Base-by-base conservation (phyloP, 2,329 filamentous ascomycete genomes). In the Bipolaris cookei region DNA sequence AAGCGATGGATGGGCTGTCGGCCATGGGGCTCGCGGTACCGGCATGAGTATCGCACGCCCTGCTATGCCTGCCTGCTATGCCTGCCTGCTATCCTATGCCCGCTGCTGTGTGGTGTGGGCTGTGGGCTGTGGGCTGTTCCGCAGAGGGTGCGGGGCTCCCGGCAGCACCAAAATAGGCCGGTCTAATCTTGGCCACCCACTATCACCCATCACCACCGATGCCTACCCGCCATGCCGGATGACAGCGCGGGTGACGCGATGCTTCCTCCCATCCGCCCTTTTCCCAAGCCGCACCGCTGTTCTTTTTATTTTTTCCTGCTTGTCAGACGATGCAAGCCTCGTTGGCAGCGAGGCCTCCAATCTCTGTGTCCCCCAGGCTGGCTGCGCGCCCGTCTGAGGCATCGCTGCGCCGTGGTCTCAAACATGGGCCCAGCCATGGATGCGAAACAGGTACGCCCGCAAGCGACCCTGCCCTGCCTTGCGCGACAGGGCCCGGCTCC, bases 391-490 rank as follows among this genome's bases (percentile, higher is more conserved):
- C 53, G 46, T 51, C 61, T 56, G 62, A 63, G 62, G 63, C 53
- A 57, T 51, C 56, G 62, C 53, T 54, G 46, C 59, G 51, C 56
- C 50, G 61, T 56, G 62, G 61, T 58, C 62, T 68, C 67, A 64
- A 66, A 71, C 68, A 62, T 62, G 34, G 62, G 56, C 63, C 64
- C 62, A 60, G 58, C 58, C 63, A 53, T 54, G 61, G 56, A 62
- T 64, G 62, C 66, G 69, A 74, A 71, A 72, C 70, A 73, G 70
- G 71, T 58, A 73, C 69, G 69, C 67, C 69, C 69, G 44, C 44
- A n/a, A 35, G 44, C 44, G 44, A 54, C 44, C 55, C 39, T 25
- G 35, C 49, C 49, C 54, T 57, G 60, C 55, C 50, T 54, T 55
- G 59, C 62, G 55, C 51, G 20, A 48, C 64, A 64, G 58, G 61